Base-by-base conservation (phyloP, 2,329 filamentous ascomycete genomes). In the Pestalotiopsis sp. region DNA sequence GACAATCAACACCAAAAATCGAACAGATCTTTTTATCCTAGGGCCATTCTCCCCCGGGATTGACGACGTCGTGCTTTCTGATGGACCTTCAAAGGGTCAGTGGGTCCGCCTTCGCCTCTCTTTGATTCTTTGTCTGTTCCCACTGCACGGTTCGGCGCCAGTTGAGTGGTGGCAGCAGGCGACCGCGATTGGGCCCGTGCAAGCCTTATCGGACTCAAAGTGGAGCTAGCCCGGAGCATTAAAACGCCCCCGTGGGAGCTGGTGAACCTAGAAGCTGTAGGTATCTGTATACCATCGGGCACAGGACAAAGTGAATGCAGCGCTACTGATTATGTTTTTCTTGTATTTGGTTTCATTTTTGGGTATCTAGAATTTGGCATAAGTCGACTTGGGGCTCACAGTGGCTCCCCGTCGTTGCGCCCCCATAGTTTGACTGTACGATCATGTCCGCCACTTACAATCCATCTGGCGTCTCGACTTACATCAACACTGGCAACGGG, bases 351-450 rank as follows among this genome's bases (percentile, higher is more conserved):
- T 36, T 27, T 60, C 9, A 12, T 31, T 13, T 27, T 59, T 14
- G 59, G 63, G 41, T 57, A 66, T 66, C 41, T 56, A 36, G 17
- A 27, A 31, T 27, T 52, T 52, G 11, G 25, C 17, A 20, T 36
- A 31, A 23, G 20, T 23, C 20, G 20, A 23, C 20, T 23, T 23
- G 20, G 20, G 20, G 20, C 25, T 73, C 73, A 88, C 39, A 88
- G 73, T 27, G 81, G 81, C 73, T 91, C 85, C 68, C 87, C 87
- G 77, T 94, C 93, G 72, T 97, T 95, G 72, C 94, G 89, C 4
- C 93, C 93, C 96, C 96, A 99, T 2, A 99, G 85, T 84, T 99
- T 99, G 64, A 98, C 93, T 1, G 95, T 98, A 66, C 95, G 88
- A 80, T 99, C 96, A 77, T 97, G 93, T 3, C 96, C 95, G 73